phyloP scores from a whole-genome alignment of 139 green algal genomes.

The Micractinium conductrix region DNA sequence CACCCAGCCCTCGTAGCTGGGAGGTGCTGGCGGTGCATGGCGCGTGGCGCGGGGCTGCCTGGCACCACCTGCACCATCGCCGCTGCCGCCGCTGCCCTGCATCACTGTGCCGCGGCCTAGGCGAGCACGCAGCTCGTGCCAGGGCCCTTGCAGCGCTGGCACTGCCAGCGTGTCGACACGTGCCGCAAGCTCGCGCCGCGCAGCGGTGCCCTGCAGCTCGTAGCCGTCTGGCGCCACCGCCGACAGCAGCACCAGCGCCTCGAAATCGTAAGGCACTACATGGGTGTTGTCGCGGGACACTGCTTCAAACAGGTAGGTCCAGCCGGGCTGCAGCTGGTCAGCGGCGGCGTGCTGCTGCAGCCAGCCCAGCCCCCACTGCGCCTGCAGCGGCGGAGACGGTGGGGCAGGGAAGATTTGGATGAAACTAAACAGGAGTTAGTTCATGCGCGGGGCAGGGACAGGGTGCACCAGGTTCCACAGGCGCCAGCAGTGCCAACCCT shows the following conservation, averaged over 20 bases:
- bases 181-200: not conserved
- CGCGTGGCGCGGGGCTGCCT: not conserved
- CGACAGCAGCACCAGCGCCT: not conserved
- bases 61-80: not conserved
- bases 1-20: conserved; percentile 3
- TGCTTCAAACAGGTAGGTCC: conserved; percentile 16
- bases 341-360: not conserved
- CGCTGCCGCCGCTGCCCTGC: not conserved
- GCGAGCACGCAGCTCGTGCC: not conserved
- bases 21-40: not conserved
- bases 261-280: not conserved
- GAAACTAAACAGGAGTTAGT: no score
- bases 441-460: no score
- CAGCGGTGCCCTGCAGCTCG: not conserved
- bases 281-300: not conserved
- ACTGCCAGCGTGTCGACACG: not conserved
- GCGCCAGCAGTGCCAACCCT: no score
- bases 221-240: not conserved
- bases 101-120: not conserved
- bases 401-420: no score
- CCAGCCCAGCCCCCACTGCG: not conserved
- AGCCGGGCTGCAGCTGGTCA: not conserved
- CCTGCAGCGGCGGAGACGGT: no score
- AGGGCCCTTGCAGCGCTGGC: not conserved
- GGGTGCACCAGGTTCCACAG: no score